Conservation (phyloP, 768 basidiomycete genomes). For the Hydnum rufescens region DNA sequence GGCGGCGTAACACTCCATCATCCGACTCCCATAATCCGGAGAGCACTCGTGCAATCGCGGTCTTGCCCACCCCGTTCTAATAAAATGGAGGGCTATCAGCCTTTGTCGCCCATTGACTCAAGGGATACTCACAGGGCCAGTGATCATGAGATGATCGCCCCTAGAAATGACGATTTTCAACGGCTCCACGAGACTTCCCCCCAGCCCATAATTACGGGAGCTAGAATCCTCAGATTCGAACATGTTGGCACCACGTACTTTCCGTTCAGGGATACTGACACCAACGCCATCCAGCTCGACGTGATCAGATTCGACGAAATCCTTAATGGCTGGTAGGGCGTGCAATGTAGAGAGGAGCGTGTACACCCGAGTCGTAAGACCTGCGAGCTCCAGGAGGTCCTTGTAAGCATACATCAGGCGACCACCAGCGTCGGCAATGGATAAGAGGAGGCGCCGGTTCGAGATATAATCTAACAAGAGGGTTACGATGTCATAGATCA, state of each 20-base stretch:
- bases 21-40: constrained; percentile 73
- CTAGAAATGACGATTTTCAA: constrained; percentile 38
- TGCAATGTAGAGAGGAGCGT: constrained; percentile 72
- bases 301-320: constrained; percentile 11
- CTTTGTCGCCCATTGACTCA: constrained; percentile 1
- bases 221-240: constrained; percentile 5
- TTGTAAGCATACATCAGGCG: constrained; percentile 95
- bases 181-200: constrained; percentile 38
- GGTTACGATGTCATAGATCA: neutral
- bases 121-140: constrained; percentile 33
- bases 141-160: constrained; percentile 84
- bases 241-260: neutral
- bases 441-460: constrained; percentile 73
- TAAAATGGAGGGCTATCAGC: constrained; percentile 1
- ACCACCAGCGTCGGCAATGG: constrained; percentile 91
- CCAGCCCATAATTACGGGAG: constrained; percentile 11
- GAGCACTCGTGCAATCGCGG: constrained; percentile 68
- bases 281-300: constrained; percentile 52
- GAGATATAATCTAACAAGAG: constrained; percentile 69
- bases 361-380: constrained; percentile 79
- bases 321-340: constrained; percentile 37
- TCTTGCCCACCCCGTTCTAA: constrained; percentile 75
- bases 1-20: constrained; percentile 18
- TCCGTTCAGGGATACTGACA: constrained; percentile 36
- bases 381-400: constrained; percentile 86